phyloP scores from a whole-genome alignment of 352 stramenopile genomes.

The Blastocystis sp. region DNA sequence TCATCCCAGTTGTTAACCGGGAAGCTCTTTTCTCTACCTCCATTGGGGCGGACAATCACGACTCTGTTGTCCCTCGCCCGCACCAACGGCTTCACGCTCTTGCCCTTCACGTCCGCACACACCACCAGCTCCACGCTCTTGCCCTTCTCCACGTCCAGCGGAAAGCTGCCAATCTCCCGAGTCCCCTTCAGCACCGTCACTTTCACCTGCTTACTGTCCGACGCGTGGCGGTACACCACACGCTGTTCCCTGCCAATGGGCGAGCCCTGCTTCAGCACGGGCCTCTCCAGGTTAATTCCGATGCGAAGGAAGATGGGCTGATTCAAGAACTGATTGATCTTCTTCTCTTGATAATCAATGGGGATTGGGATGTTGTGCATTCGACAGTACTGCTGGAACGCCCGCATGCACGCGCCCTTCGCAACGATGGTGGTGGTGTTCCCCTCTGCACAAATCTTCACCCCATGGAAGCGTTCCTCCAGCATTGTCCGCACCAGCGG shows the following conservation, averaged over 20 bases:
- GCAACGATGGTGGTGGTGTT: neutral
- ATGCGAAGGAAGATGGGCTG: neutral
- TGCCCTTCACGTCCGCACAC: too few species aligned
- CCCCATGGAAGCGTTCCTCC: neutral
- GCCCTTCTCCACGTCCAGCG: too few species aligned
- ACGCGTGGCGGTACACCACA: neutral
- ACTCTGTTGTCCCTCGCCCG: too few species aligned
- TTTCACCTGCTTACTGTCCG: neutral
- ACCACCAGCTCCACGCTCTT: too few species aligned
- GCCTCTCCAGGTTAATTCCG: neutral
- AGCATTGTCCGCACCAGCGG: neutral
- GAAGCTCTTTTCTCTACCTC: too few species aligned
- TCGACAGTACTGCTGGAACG: neutral
- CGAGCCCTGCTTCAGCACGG: neutral
- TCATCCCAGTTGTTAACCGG: too few species aligned
- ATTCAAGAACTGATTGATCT: neutral
- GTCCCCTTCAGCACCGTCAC: neutral
- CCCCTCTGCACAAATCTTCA: neutral
- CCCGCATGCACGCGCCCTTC: conserved; percentile 1
- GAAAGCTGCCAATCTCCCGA: too few species aligned
- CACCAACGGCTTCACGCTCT: too few species aligned
- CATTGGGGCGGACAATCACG: too few species aligned
- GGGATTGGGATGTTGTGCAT: neutral
- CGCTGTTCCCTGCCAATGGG: neutral
- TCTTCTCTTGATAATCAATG: neutral